Conservation (phyloP, 768 basidiomycete genomes). For the Calocybe gangraenosa region DNA sequence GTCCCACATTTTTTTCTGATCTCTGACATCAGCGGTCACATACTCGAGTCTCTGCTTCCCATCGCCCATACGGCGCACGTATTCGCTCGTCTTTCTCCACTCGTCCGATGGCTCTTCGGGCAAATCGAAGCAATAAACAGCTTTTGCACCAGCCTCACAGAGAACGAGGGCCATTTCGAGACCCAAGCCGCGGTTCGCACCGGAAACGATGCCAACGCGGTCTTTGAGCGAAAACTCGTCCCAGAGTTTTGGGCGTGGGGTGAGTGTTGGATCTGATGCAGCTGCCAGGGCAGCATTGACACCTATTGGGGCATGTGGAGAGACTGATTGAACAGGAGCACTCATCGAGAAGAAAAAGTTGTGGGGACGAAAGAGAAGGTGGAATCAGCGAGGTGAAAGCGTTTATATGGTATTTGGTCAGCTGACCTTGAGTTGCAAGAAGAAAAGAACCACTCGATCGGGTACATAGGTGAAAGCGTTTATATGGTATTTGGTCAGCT, state of each 20-base stretch:
- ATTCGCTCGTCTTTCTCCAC: constrained; percentile 50
- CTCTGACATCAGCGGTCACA: constrained; percentile 56
- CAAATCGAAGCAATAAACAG: constrained; percentile 67
- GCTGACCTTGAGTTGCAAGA: constrained; percentile 47
- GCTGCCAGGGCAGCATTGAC: constrained; percentile 53
- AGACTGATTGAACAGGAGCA: constrained; percentile 37
- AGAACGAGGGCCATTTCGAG: constrained; percentile 81
- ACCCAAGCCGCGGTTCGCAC: constrained; percentile 67
- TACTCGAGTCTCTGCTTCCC: constrained; percentile 48
- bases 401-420: constrained; percentile 38
- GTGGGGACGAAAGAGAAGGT: too few species aligned
- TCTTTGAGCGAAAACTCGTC: constrained; percentile 55
- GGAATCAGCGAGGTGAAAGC: not conserved
- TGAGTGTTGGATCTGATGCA: constrained; percentile 27
- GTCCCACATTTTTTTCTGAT: constrained; percentile 59
- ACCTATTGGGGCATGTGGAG: constrained; percentile 58
- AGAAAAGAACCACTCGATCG: constrained; percentile 43
- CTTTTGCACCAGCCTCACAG: constrained; percentile 67
- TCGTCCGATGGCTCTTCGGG: constrained; percentile 51
- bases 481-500: constrained; percentile 27
- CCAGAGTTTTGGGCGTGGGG: constrained; percentile 47
- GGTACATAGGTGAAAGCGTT: constrained; percentile 52
- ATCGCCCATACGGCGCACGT: constrained; percentile 42
- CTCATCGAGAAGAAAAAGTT: too few species aligned
- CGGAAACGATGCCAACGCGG: constrained; percentile 59